Evolutionary conservation across 257 asterid species (phyloP).

Genomic region (Ehretia macrophylla): DNA sequence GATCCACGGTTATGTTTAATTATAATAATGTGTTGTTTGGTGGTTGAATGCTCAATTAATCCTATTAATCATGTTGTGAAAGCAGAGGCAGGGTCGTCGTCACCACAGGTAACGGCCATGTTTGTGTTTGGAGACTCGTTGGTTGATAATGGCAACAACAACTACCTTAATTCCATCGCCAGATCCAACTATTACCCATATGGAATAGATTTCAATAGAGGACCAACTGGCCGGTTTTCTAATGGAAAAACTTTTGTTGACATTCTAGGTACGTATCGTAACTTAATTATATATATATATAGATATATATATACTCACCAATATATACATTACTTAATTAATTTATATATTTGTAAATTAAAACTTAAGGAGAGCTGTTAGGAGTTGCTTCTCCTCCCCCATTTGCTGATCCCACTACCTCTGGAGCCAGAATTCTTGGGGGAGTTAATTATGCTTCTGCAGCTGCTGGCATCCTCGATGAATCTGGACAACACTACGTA

Average conservation of each 20-base stretch:
- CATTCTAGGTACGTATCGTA: slow-evolving; percentile 75
- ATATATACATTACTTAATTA: too few relatives aligned
- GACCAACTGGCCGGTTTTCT: slow-evolving; percentile 72
- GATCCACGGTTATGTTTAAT: neutral
- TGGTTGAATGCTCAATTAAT: neutral
- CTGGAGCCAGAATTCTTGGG: slow-evolving; percentile 50
- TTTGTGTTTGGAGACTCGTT: slow-evolving; percentile 82
- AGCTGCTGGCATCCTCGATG: slow-evolving; percentile 91
- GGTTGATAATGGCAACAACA: slow-evolving; percentile 85
- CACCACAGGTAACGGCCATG: slow-evolving; percentile 56
- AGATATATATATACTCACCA: too few relatives aligned
- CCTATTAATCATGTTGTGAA: slow-evolving; percentile 2
- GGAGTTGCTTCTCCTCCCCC: slow-evolving; percentile 84
- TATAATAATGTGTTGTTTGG: neutral
- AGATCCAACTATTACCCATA: slow-evolving; percentile 81
- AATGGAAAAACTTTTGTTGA: slow-evolving; percentile 74
- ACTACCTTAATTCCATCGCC: slow-evolving; percentile 70
- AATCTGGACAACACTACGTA: slow-evolving; percentile 79
- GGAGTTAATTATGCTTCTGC: slow-evolving; percentile 97
- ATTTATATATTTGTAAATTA: too few relatives aligned
- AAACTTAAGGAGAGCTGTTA: slow-evolving; percentile 53
- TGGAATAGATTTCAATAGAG: slow-evolving; percentile 54
- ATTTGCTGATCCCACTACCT: slow-evolving; percentile 65
- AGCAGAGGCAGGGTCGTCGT: slow-evolving; percentile 2
- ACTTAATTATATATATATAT: neutral